These are phyloP conservation scores for Aquilaria sinensis DNA, from an alignment of 345 rosid species.

Conservation along the genomic window DNA sequence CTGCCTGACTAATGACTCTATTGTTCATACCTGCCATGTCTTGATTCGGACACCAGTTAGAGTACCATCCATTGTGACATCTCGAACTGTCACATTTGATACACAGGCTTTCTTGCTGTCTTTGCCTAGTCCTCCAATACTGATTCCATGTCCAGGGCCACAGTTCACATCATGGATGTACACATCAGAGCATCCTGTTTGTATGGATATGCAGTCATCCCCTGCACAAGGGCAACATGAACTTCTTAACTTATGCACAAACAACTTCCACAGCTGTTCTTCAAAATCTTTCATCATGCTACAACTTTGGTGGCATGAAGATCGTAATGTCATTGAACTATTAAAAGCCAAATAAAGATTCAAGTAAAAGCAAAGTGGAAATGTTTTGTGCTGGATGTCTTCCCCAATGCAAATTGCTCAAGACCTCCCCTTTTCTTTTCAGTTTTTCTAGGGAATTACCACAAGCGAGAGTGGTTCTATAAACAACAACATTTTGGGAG, in stretches of 20 bases:
- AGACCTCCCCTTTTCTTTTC: too few relatives aligned
- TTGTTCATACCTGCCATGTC: constrained; percentile 77
- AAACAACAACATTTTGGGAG: constrained; percentile 55
- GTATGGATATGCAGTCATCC: constrained; percentile 85
- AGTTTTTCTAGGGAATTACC: constrained; percentile 33
- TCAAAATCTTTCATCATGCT: too few relatives aligned
- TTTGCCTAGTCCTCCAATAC: constrained; percentile 89
- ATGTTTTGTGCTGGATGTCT: too few relatives aligned
- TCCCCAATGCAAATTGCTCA: too few relatives aligned
- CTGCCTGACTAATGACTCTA: neutral
- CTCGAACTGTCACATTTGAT: constrained; percentile 70
- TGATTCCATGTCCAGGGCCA: constrained; percentile 94
- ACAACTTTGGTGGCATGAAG: too few relatives aligned
- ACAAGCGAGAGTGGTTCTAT: constrained; percentile 51
- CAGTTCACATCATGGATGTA: constrained; percentile 62
- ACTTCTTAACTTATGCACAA: too few relatives aligned
- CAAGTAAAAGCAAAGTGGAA: too few relatives aligned
- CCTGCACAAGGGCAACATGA: constrained; percentile 38
- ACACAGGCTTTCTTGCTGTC: constrained; percentile 72
- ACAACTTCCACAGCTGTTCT: too few relatives aligned
- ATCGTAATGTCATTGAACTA: too few relatives aligned
- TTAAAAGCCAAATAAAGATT: neutral
- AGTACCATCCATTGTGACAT: constrained; percentile 50
- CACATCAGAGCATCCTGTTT: constrained; percentile 80
- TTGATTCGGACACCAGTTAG: constrained; percentile 75